These are phyloP conservation scores for Trametes coccinea DNA, from an alignment of 768 basidiomycete species.

Conservation along the genomic window DNA sequence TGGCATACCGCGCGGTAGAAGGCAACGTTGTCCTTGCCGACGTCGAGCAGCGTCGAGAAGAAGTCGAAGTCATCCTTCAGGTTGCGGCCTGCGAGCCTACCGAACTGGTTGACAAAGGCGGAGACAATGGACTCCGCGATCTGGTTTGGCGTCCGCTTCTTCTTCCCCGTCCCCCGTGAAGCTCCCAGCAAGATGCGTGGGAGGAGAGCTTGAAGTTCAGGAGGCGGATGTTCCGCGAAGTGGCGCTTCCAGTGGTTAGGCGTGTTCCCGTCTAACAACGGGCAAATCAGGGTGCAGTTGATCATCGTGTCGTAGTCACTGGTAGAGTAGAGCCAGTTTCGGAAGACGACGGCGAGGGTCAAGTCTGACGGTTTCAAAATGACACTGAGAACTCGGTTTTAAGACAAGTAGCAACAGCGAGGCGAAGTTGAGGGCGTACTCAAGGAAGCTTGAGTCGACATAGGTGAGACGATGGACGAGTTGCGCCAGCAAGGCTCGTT, in stretches of 20 bases:
- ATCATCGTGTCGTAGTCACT: background rate
- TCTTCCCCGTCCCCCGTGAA: background rate
- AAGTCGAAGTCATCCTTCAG: background rate
- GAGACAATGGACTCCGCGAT: slow-evolving; percentile 5
- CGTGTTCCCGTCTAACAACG: background rate
- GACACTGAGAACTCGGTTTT: background rate
- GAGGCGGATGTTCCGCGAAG: background rate
- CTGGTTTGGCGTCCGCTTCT: slow-evolving; percentile 11
- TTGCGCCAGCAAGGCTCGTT: slow-evolving; percentile 8
- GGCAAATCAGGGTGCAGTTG: background rate
- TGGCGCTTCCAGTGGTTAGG: background rate
- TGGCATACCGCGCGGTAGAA: slow-evolving; percentile 1
- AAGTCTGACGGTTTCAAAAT: slow-evolving; percentile 11
- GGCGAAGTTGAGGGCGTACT: background rate
- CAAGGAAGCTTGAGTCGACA: slow-evolving; percentile 16
- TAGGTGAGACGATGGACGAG: background rate
- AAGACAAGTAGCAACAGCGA: background rate
- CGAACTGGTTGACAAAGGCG: background rate
- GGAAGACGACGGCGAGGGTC: slow-evolving; percentile 9
- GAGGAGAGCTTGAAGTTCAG: background rate
- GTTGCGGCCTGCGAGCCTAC: background rate
- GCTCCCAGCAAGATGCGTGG: slow-evolving; percentile 9
- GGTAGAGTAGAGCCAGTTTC: slow-evolving; percentile 10
- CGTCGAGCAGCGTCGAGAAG: background rate
- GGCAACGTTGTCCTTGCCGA: background rate